Evolutionary conservation across 192 early-diverging fungal genomes (phyloP).

Genomic region (Oehlia diaphana): DNA sequence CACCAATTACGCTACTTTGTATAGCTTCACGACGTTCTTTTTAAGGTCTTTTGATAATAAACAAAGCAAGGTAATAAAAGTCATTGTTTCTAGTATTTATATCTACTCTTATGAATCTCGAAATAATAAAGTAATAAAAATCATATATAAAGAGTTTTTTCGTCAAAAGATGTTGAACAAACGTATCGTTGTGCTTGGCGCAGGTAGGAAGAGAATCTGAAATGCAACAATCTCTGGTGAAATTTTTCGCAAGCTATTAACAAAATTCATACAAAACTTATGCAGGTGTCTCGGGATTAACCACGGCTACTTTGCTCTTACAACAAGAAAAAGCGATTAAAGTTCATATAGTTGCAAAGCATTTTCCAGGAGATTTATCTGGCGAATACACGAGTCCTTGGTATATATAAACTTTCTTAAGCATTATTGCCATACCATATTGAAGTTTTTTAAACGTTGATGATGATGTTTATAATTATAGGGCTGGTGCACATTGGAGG

Average conservation of each 20-base stretch:
- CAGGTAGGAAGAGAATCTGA: neutral
- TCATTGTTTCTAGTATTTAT: neutral
- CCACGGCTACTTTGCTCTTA: constrained; percentile 64
- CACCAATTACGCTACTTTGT: too few species aligned
- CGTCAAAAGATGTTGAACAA: constrained; percentile 7
- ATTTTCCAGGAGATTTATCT: constrained; percentile 51
- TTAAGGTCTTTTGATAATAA: too few species aligned
- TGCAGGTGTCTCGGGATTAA: constrained; percentile 73
- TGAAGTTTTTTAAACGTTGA: constrained; percentile 12
- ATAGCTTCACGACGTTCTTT: neutral
- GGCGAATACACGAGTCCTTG: constrained; percentile 57
- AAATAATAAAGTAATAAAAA: constrained; percentile 11
- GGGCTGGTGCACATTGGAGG: constrained; percentile 53
- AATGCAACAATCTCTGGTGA: neutral
- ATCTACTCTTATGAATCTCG: constrained; percentile 10
- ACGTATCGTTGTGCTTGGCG: constrained; percentile 58
- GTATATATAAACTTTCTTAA: constrained; percentile 10
- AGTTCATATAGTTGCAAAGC: constrained; percentile 63
- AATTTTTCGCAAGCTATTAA: neutral
- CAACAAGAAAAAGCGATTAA: constrained; percentile 45
- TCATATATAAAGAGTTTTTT: constrained; percentile 6
- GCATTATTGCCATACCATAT: neutral
- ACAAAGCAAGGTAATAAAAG: too few species aligned
- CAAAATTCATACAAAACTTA: neutral
- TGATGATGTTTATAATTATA: too few species aligned